Evolutionary conservation across 352 stramenopile genomes (phyloP).

Genomic region (Phytophthora rubi): DNA sequence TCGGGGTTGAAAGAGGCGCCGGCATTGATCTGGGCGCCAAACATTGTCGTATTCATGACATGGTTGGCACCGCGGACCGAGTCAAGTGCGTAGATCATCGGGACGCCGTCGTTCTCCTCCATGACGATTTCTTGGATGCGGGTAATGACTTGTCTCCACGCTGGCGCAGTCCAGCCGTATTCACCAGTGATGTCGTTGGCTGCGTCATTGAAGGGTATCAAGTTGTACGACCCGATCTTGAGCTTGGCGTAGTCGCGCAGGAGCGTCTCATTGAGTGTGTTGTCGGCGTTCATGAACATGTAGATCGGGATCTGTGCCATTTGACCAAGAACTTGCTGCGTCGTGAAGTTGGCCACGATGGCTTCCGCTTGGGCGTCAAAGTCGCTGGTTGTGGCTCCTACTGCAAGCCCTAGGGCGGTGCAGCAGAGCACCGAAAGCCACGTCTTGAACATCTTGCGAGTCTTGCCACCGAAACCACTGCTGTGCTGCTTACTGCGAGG

Average conservation of each 20-base stretch:
- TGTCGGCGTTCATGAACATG: slow-evolving; percentile 55
- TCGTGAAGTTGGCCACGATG: slow-evolving; percentile 16
- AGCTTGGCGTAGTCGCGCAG: slow-evolving; percentile 65
- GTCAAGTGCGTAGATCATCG: slow-evolving; percentile 83
- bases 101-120: slow-evolving; percentile 50
- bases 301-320: slow-evolving; percentile 89
- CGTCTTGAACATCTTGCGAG: slow-evolving; percentile 8
- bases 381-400: background rate
- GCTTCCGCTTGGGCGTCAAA: slow-evolving; percentile 5
- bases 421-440: slow-evolving; percentile 10
- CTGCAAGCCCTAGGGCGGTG: slow-evolving; percentile 6
- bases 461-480: background rate
- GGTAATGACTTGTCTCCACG: slow-evolving; percentile 68
- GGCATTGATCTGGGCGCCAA: slow-evolving; percentile 83
- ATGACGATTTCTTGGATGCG: slow-evolving; percentile 73
- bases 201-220: slow-evolving; percentile 40
- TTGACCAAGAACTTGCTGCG: slow-evolving; percentile 66
- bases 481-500: background rate
- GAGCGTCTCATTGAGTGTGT: slow-evolving; percentile 50
- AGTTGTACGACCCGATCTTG: slow-evolving; percentile 86
- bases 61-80: slow-evolving; percentile 87
- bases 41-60: slow-evolving; percentile 69
- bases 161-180: slow-evolving; percentile 11
- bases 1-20: slow-evolving; percentile 84
- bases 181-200: slow-evolving; percentile 3